Conservation (phyloP, 495 filamentous ascomycete genomes). For the Achaetomiella virescens region DNA sequence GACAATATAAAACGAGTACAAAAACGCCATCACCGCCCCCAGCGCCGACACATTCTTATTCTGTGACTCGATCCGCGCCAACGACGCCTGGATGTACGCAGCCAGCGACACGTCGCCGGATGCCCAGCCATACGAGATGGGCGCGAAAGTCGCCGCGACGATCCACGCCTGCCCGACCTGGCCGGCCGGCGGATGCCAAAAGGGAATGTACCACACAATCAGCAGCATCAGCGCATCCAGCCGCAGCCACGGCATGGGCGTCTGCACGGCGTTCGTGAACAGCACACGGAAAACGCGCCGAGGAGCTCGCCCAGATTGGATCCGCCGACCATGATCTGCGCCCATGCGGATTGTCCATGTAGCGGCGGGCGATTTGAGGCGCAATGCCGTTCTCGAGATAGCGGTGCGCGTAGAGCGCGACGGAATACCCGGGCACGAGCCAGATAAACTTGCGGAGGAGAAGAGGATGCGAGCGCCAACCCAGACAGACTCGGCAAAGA, state of each 20-base stretch:
- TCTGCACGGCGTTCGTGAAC: constrained; percentile 35
- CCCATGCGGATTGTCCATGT: constrained; percentile 38
- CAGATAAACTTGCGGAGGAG: constrained; percentile 41
- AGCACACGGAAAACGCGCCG: constrained; percentile 39
- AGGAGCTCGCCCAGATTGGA: constrained; percentile 41
- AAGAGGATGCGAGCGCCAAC: constrained; percentile 38
- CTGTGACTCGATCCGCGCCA: constrained; percentile 32
- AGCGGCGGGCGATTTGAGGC: constrained; percentile 35
- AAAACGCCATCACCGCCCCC: constrained; percentile 43
- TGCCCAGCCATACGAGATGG: constrained; percentile 44
- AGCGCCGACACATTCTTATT: constrained; percentile 38
- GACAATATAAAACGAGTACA: constrained; percentile 42
- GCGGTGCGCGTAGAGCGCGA: constrained; percentile 40
- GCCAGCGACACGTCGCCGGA: constrained; percentile 42
- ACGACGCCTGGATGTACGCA: constrained; percentile 40
- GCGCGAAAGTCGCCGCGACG: constrained; percentile 38
- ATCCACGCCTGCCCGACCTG: constrained; percentile 35
- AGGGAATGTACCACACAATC: constrained; percentile 39
- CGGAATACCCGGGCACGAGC: constrained; percentile 39
- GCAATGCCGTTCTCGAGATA: constrained; percentile 42
- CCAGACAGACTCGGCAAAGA: constrained; percentile 36
- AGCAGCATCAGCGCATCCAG: constrained; percentile 36
- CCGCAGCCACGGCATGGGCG: constrained; percentile 42
- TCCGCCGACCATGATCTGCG: constrained; percentile 43
- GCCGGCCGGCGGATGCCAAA: constrained; percentile 20